Evolutionary conservation across 495 filamentous ascomycete species (phyloP), one percentile per base, ranked within the genome.

Genomic region (Emericellopsis terricola): DNA sequence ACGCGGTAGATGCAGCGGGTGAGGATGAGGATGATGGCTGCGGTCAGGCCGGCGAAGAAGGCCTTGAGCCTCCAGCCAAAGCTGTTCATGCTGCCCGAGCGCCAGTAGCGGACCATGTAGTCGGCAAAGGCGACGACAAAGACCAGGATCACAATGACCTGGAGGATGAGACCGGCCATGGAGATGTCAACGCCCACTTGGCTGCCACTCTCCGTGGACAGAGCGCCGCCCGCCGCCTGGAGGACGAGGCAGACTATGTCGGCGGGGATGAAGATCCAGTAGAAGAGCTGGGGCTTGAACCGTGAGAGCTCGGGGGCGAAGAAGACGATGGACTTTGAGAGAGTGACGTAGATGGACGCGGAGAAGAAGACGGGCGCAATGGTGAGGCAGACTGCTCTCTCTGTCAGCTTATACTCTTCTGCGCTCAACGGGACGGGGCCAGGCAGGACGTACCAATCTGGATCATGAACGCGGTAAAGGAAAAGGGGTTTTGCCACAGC

Each of bases 341-440:
- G 47, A n/a, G 65, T 71, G 34, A 73, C 49, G 47, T 77, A 77
- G 36, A 76, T 66, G 11, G 59, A 68, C 1, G 71, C 71, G 10
- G 66, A 60, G 38, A 66, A 57, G 41, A 66, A 75, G 19, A 69
- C 62, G 1, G 72, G 72, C 1, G 56, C 68, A 20, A 67, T 53
- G 8, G 62, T 69, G 16, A 77, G 53, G 36, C 65, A 71, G 39
- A 71, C 52, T 52, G 10, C 7, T n/a, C 15, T 16, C 28, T 14
- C 28, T 30, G 9, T 18, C 29, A n/a, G n/a, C n/a, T n/a, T n/a
- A n/a, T n/a, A n/a, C n/a, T n/a, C n/a, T n/a, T n/a, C n/a, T n/a
- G n/a, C n/a, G n/a, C n/a, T n/a, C n/a, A n/a, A n/a, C n/a, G n/a
- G n/a, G n/a, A n/a, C n/a, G n/a, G n/a, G n/a, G n/a, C n/a, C n/a